A percentile compares a stretch with the other conserved stretches of the same genome.
phyloP scores from a whole-genome alignment of 1,284 basidiomycete species.

The Moesziomyces globuligerus region DNA sequence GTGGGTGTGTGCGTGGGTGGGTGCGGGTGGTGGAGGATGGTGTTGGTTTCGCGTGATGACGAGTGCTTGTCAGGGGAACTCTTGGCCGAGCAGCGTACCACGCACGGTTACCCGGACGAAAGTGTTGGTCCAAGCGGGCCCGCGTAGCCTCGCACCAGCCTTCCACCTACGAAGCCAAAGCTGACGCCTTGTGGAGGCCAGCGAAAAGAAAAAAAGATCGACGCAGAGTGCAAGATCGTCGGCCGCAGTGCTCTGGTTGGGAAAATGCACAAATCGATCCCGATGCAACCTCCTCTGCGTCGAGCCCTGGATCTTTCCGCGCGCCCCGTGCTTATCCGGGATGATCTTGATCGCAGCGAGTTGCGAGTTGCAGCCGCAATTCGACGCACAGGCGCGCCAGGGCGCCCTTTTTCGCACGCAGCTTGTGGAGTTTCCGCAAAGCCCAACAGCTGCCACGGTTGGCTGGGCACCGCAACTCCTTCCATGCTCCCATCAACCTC shows the following conservation, averaged over 20 bases:
- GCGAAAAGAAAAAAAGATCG: too few relatives aligned
- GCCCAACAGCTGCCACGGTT: neutral
- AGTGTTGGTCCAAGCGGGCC: slow-evolving; percentile 9
- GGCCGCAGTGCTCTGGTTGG: neutral
- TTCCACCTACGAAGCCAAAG: neutral
- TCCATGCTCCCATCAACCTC: neutral
- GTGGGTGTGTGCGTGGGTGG: neutral
- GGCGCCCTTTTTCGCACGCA: too few relatives aligned
- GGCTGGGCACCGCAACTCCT: neutral
- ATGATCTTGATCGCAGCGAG: neutral
- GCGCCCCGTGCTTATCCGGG: neutral
- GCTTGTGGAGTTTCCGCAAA: too few relatives aligned
- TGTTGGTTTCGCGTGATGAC: slow-evolving; percentile 11
- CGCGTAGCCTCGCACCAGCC: too few relatives aligned
- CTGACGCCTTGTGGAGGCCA: slow-evolving; percentile 4
- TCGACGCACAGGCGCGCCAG: too few relatives aligned
- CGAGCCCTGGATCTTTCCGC: neutral
- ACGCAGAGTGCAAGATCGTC: neutral
- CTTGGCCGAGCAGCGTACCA: too few relatives aligned
- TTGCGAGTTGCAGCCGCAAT: too few relatives aligned
- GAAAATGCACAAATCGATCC: neutral
- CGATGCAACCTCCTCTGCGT: too few relatives aligned
- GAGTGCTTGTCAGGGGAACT: too few relatives aligned
- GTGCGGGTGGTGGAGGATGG: neutral
- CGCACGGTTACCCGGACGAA: slow-evolving; percentile 24